Conservation (phyloP, 2,329 filamentous ascomycete species). For the Aspergillus sergii region DNA sequence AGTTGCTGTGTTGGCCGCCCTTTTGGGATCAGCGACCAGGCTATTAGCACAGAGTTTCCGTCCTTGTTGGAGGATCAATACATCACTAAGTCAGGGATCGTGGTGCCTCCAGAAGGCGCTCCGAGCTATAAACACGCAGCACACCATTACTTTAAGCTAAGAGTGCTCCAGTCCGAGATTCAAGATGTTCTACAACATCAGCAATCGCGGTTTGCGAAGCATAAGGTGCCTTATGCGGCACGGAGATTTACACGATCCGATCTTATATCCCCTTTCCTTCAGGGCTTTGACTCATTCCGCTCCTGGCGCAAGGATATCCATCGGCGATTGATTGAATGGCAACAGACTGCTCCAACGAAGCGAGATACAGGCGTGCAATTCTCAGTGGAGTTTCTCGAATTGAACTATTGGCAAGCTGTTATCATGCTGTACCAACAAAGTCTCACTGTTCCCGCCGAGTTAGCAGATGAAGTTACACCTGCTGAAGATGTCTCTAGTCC, state of each 20-base stretch:
- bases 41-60: conserved; percentile 93
- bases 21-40: conserved; percentile 93
- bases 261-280: conserved; percentile 81
- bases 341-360: conserved; percentile 75
- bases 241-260: conserved; percentile 77
- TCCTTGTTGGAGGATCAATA: conserved; percentile 84
- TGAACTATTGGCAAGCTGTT: conserved; percentile 97
- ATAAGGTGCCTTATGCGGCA: conserved; percentile 62
- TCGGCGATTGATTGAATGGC: conserved; percentile 81
- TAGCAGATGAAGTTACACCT: conserved; percentile 73
- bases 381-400: conserved; percentile 82
- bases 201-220: conserved; percentile 77
- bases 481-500: conserved; percentile 63
- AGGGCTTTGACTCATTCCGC: conserved; percentile 80
- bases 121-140: conserved; percentile 89
- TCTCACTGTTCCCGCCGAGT: conserved; percentile 78
- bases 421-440: conserved; percentile 96
- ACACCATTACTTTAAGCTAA: conserved; percentile 87
- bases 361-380: conserved; percentile 84
- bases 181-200: conserved; percentile 91
- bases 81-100: conserved; percentile 78
- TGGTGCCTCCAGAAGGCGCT: conserved; percentile 60
- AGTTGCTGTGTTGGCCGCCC: conserved; percentile 91
- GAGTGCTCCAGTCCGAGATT: conserved; percentile 90
- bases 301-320: conserved; percentile 90